Evolutionary conservation across 2,329 filamentous ascomycete species (phyloP).

Genomic region (Aurifilum marmelostoma): DNA sequence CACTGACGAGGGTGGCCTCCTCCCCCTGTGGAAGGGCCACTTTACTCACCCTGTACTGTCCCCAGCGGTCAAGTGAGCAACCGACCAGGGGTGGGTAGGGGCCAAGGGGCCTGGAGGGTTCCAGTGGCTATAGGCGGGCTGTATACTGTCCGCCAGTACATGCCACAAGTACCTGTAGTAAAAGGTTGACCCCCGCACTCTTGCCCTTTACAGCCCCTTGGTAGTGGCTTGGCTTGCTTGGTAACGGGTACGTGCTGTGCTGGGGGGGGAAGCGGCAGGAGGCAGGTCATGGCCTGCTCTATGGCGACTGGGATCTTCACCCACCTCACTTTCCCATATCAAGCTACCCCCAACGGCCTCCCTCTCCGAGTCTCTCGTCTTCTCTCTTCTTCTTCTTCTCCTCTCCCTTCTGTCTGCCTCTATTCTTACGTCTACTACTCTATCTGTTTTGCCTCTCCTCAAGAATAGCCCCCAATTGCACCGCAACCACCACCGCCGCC

Average conservation of each 20-base stretch:
- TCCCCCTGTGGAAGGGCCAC: neutral
- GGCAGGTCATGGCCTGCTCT: neutral
- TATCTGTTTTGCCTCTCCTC: neutral
- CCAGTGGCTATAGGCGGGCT: neutral
- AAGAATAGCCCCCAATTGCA: neutral
- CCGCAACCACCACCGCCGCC: neutral
- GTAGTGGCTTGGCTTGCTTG: neutral
- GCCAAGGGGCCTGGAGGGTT: neutral
- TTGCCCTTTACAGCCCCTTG: neutral
- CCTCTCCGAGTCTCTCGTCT: neutral
- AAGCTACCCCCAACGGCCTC: slow-evolving; percentile 2
- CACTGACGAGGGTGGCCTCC: neutral
- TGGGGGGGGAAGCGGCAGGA: neutral
- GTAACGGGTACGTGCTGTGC: neutral
- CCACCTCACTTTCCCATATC: slow-evolving; percentile 8
- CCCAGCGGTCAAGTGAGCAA: slow-evolving; percentile 1
- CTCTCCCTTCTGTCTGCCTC: neutral
- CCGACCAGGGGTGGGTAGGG: neutral
- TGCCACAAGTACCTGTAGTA: neutral
- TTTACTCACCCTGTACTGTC: neutral
- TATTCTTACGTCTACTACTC: neutral
- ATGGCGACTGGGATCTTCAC: slow-evolving; percentile 3
- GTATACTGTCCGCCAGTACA: neutral
- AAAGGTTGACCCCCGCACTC: neutral
- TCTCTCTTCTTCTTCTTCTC: neutral